These are phyloP conservation scores for Musa troglodytarum DNA, from an alignment of 176 grass and related monocot genomes.

Conservation along the genomic window DNA sequence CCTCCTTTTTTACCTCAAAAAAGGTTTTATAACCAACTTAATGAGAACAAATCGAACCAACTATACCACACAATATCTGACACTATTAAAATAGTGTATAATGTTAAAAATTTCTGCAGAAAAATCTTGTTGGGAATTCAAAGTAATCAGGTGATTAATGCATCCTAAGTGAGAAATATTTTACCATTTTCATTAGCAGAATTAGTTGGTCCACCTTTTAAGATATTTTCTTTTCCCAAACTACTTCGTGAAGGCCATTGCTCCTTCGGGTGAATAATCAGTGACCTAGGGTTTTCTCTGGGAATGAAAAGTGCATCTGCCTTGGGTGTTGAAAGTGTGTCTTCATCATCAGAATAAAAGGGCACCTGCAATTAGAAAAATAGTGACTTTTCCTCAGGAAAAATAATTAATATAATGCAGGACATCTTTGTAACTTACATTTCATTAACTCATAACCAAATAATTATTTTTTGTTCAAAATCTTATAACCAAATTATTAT, in stretches of 20 bases:
- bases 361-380: conserved; percentile 41
- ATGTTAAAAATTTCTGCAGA: too few species aligned
- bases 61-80: too few species aligned
- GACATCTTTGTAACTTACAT: not conserved
- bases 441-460: not conserved
- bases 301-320: conserved; percentile 85
- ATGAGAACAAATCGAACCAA: too few species aligned
- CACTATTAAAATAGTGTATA: too few species aligned
- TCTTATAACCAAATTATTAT: not conserved
- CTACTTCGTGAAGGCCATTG: conserved; percentile 44
- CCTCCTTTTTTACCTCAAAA: too few species aligned
- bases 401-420: not conserved
- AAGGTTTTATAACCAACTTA: too few species aligned
- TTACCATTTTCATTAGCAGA: conserved; percentile 44
- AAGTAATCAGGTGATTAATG: too few species aligned
- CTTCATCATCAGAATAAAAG: conserved; percentile 75
- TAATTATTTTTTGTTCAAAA: too few species aligned
- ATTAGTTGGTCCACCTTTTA: conserved; percentile 30
- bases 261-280: conserved; percentile 79
- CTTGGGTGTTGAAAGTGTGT: conserved; percentile 55
- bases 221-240: conserved; percentile 23
- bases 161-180: not conserved
- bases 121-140: too few species aligned
- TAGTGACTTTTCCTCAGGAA: too few species aligned
- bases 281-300: conserved; percentile 85